These are phyloP conservation scores for Nemania diffusa DNA, from an alignment of 2,329 filamentous ascomycete species.

Conservation along the genomic window DNA sequence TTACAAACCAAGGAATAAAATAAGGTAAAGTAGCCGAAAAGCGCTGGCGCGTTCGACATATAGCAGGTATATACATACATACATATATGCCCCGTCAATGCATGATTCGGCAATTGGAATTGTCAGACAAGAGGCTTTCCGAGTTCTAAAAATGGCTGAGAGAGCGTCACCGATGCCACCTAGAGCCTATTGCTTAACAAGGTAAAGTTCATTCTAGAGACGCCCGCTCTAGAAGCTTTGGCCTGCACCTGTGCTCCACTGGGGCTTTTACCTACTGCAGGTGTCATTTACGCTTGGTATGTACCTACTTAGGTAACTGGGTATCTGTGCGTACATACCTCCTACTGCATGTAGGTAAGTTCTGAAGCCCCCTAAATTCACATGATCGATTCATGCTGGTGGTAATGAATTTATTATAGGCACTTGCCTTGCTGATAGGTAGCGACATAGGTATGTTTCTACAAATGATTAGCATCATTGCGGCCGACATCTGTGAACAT, in stretches of 20 bases:
- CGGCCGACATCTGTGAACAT: not conserved
- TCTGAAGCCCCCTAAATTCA: not conserved
- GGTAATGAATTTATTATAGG: not conserved
- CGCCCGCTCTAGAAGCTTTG: slow-evolving; percentile 16
- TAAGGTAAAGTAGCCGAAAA: not conserved
- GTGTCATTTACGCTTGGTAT: not conserved
- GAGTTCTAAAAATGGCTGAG: not conserved
- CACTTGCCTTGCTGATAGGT: not conserved
- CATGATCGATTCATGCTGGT: not conserved
- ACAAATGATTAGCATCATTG: not conserved
- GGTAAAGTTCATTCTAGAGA: slow-evolving; percentile 3
- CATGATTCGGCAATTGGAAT: slow-evolving; percentile 10
- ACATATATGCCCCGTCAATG: not conserved
- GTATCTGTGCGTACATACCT: too few relatives aligned
- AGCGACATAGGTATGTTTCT: not conserved
- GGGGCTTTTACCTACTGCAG: slow-evolving; percentile 5
- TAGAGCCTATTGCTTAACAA: slow-evolving; percentile 1
- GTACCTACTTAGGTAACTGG: too few relatives aligned
- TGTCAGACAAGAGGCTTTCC: slow-evolving; percentile 2
- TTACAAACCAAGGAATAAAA: not conserved
- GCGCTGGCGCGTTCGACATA: not conserved
- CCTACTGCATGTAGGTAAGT: not conserved
- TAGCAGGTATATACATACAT: not conserved
- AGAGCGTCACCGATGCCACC: slow-evolving; percentile 4
- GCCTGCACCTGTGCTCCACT: not conserved